These are phyloP conservation scores for Quercus variabilis DNA, from an alignment of 306 rosid species.

Conservation along the genomic window DNA sequence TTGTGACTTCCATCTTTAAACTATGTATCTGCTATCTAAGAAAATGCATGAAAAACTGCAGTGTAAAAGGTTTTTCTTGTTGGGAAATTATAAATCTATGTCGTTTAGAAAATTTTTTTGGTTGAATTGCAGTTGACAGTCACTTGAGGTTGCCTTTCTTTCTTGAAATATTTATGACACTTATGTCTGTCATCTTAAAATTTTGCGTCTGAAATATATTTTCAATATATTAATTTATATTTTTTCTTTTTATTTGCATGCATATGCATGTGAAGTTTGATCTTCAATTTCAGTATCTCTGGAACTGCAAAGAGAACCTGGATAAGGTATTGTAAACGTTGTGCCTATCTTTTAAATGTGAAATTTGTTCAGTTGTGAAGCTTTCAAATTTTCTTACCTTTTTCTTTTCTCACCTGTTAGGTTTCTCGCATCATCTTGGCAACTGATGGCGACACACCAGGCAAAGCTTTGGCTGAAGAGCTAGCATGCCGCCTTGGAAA, in stretches of 20 bases:
- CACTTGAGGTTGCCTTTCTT: not conserved
- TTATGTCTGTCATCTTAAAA: not conserved
- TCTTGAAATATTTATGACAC: not conserved
- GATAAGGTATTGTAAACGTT: constrained; percentile 54
- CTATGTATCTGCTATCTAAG: no score
- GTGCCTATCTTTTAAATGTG: constrained; percentile 12
- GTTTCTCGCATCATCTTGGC: constrained; percentile 49
- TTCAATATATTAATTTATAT: constrained; percentile 8
- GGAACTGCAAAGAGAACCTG: constrained; percentile 70
- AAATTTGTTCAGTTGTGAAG: not conserved
- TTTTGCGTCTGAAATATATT: not conserved
- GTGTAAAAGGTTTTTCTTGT: not conserved
- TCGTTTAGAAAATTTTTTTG: not conserved
- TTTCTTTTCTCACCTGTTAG: constrained; percentile 9
- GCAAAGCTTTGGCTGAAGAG: constrained; percentile 50
- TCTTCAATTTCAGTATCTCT: constrained; percentile 61
- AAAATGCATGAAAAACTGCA: not conserved
- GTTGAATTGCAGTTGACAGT: not conserved
- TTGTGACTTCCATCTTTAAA: no score
- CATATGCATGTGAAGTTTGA: constrained; percentile 48
- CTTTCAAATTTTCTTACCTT: not conserved
- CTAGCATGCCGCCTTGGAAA: constrained; percentile 51
- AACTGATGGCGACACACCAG: constrained; percentile 43
- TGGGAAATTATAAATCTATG: not conserved
- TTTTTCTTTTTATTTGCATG: constrained; percentile 9